These are phyloP conservation scores for Trichophyton schoenleinii DNA, from an alignment of 2,329 filamentous ascomycete species.

Conservation along the genomic window DNA sequence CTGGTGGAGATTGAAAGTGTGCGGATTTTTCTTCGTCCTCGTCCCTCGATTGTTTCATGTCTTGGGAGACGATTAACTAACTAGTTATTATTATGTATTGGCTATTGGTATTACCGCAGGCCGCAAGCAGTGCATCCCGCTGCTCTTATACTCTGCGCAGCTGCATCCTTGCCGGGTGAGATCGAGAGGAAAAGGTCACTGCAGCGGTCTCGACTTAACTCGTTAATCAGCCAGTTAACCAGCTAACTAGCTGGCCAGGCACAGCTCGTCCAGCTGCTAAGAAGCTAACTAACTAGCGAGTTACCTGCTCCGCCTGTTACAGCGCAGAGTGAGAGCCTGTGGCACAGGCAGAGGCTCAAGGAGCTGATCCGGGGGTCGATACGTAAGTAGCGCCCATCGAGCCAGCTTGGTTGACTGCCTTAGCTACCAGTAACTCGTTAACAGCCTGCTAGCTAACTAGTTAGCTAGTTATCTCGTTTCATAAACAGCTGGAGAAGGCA, in stretches of 20 bases:
- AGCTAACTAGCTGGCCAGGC: background rate
- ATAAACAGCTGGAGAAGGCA: background rate
- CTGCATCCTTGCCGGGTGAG: no score
- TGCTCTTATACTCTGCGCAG: no score
- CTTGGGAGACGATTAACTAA: no score
- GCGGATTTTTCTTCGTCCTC: background rate
- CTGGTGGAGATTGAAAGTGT: background rate
- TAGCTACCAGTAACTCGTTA: no score
- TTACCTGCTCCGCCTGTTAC: background rate
- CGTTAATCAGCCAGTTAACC: background rate
- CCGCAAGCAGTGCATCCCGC: no score
- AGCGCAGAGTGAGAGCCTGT: background rate
- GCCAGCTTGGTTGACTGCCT: background rate
- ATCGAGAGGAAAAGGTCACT: background rate
- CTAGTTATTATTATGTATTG: no score
- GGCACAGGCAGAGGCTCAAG: background rate
- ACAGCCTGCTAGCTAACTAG: no score
- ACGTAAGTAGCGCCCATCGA: background rate
- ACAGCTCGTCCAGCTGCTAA: no score
- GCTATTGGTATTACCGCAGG: no score
- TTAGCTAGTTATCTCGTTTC: background rate
- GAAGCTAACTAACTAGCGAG: no score
- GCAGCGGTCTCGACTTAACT: background rate
- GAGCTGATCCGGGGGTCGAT: background rate
- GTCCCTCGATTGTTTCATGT: no score